Percentiles rank a stretch among this genome's conserved stretches.
These are phyloP conservation scores for Bipolaris sorokiniana DNA, from an alignment of 2,329 filamentous ascomycete genomes.

Conservation along the genomic window DNA sequence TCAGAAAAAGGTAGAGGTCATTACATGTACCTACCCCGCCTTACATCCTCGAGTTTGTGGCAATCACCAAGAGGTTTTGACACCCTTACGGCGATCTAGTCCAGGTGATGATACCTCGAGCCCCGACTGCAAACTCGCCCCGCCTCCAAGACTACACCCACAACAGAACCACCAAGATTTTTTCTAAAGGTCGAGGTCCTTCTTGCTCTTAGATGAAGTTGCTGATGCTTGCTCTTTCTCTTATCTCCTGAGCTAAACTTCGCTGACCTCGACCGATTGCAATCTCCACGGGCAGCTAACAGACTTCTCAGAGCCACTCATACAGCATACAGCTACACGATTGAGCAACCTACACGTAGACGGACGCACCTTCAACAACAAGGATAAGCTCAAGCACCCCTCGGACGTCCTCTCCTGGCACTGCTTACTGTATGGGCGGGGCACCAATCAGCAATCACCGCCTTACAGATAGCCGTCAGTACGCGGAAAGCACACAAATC, in stretches of 20 bases:
- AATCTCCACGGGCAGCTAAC: neutral
- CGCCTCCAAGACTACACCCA: conserved; percentile 2
- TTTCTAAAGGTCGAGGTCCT: neutral
- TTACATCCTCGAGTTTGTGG: neutral
- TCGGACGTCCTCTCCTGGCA: neutral
- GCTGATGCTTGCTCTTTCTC: neutral
- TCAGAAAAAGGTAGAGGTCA: conserved; percentile 6
- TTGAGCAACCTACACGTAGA: neutral
- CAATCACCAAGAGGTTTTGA: neutral
- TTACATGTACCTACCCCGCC: neutral
- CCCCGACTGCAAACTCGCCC: neutral
- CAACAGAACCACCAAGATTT: neutral
- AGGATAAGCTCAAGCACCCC: neutral
- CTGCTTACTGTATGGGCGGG: neutral
- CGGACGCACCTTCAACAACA: neutral
- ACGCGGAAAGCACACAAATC: neutral
- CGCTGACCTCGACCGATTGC: neutral
- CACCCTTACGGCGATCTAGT: neutral
- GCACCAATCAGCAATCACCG: neutral
- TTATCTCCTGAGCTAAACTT: neutral
- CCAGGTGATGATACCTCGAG: conserved; percentile 1
- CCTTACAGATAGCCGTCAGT: neutral
- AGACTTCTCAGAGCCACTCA: neutral
- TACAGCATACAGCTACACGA: neutral
- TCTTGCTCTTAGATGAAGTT: neutral